Evolutionary conservation across 129 eudicot species (phyloP).

Genomic region (Arctium lappa): DNA sequence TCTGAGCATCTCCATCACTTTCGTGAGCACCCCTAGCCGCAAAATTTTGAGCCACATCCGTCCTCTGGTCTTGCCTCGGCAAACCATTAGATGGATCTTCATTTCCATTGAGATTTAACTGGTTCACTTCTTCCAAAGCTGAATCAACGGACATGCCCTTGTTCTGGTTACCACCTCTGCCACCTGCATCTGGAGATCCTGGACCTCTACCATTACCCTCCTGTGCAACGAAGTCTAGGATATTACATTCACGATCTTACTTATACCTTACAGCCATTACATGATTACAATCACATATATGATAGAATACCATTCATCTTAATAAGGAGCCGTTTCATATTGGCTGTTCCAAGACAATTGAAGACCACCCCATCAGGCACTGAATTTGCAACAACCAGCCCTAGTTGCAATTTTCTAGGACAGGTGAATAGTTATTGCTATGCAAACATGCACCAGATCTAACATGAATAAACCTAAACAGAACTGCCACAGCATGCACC

Average conservation of each 20-base stretch:
- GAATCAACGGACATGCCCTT: slow-evolving; percentile 37
- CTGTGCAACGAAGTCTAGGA: slow-evolving; percentile 33
- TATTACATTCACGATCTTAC: slow-evolving; percentile 9
- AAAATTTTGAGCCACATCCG: slow-evolving; percentile 26
- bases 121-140: slow-evolving; percentile 37
- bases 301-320: background rate
- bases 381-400: no score
- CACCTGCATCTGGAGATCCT: slow-evolving; percentile 32
- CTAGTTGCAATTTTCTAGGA: no score
- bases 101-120: slow-evolving; percentile 27
- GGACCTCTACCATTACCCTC: slow-evolving; percentile 42
- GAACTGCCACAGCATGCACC: slow-evolving; percentile 7
- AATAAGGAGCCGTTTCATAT: no score
- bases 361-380: no score
- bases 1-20: slow-evolving; percentile 38
- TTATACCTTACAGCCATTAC: background rate
- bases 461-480: slow-evolving; percentile 1
- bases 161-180: slow-evolving; percentile 32
- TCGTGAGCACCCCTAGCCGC: slow-evolving; percentile 29
- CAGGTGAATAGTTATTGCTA: no score
- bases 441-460: background rate
- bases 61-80: slow-evolving; percentile 18
- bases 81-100: slow-evolving; percentile 29
- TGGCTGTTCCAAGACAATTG: background rate
- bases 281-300: background rate